Evolutionary conservation across 257 asterid genomes (phyloP), one percentile per base, ranked within the genome.

Genomic region (Linderniella brevidens): DNA sequence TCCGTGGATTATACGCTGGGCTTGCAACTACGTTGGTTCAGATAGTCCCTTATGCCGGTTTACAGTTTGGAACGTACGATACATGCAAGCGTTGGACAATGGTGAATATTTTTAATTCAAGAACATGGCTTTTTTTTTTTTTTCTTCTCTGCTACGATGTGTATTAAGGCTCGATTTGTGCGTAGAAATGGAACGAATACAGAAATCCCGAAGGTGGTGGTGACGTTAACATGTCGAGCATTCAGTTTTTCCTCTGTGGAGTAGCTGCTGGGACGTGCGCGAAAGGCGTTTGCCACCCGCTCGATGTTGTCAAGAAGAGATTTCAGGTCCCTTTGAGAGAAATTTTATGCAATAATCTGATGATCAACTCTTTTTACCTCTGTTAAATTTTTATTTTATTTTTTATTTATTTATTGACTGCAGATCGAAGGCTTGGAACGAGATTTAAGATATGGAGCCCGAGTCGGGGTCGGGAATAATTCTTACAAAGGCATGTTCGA

Each of bases 241-340:
- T 84, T 72, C 94, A 84, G 77, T 87, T 84, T 64, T 80, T 74
- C 43, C 39, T 68, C 12, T 80, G 93, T 13, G 98, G 98, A 19
- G 62, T 84, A 57, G 98, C 82, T 54, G 90, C 95, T 56, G 95
- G 98, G 56, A 67, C 80, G 4, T 72, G 78, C 50, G 95, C 95
- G 18, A 88, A 88, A 63, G 92, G 76, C 17, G 92, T 70, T 19
- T 88, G 98, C 41, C 98, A 88, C 68, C 98, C 98, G 14, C 94
- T 88, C 17, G 98, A 88, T 61, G 95, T 88, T 50, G 85, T 88
- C 46, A 88, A 88, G 75, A 88, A 88, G 80, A 84, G 95, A 58
- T 88, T 88, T 65, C 98, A 88, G 90, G 98, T 88, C 64, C n/a
- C n/a, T n/a, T n/a, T n/a, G n/a, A n/a, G n/a, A n/a, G n/a, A n/a